Evolutionary conservation across 495 filamentous ascomycete genomes (phyloP).

Genomic region (Annulohypoxylon stygium): DNA sequence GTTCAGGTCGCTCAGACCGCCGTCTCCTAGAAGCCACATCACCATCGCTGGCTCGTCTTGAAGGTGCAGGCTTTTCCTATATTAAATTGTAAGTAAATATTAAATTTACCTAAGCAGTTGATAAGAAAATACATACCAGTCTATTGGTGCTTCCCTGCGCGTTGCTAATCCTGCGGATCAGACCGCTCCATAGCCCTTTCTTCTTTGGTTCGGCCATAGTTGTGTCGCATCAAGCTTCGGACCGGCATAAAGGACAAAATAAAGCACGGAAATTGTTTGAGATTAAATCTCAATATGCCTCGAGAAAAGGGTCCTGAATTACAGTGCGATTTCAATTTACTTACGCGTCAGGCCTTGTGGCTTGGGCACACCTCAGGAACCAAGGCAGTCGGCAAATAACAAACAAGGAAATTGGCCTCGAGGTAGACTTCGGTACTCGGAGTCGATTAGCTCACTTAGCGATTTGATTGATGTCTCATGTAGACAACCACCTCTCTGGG

Average conservation of each 20-base stretch:
- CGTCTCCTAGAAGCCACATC: conserved; percentile 46
- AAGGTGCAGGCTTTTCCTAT: conserved; percentile 49
- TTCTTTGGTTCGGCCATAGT: conserved; percentile 54
- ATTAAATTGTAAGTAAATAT: conserved; percentile 25
- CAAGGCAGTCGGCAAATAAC: conserved; percentile 9
- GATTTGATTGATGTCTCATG: conserved; percentile 27
- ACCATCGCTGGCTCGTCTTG: conserved; percentile 51
- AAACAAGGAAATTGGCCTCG: conserved; percentile 36
- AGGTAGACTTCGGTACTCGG: conserved; percentile 16
- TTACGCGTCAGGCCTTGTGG: conserved; percentile 49
- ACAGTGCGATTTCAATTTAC: conserved; percentile 14
- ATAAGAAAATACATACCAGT: conserved; percentile 47
- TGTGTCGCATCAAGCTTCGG: conserved; percentile 31
- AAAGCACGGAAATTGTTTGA: conserved; percentile 33
- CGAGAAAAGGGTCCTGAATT: conserved; percentile 37
- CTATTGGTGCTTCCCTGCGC: conserved; percentile 48
- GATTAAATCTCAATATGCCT: conserved; percentile 33
- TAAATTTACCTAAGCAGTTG: conserved; percentile 1
- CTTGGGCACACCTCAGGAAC: conserved; percentile 37
- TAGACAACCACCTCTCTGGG: background rate
- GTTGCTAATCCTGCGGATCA: conserved; percentile 54
- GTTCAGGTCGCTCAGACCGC: conserved; percentile 33
- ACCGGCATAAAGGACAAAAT: conserved; percentile 32
- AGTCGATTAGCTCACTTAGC: background rate
- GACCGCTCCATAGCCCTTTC: conserved; percentile 55